Percentiles rank a stretch among this genome's conserved stretches.
Evolutionary conservation across 192 early-diverging fungal species (phyloP).

Genomic region (Entomortierella chlamydospora): DNA sequence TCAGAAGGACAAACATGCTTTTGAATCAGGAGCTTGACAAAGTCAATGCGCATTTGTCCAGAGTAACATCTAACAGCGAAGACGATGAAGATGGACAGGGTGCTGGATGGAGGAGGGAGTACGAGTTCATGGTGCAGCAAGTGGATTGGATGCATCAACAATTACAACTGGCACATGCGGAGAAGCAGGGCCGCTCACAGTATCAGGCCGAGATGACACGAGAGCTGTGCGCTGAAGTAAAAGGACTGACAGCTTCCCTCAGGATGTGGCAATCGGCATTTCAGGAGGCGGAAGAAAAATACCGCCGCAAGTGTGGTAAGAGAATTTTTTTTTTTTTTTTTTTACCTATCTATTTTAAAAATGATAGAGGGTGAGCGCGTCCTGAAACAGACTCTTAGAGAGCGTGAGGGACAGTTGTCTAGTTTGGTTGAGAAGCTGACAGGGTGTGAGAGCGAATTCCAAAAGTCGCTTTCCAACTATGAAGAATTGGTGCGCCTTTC

Average conservation of each 20-base stretch:
- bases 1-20: slow-evolving; percentile 30
- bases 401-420: slow-evolving; percentile 39
- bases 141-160: slow-evolving; percentile 46
- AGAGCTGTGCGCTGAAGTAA: slow-evolving; percentile 35
- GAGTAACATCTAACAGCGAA: slow-evolving; percentile 5
- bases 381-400: slow-evolving; percentile 39
- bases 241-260: slow-evolving; percentile 25
- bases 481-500: slow-evolving; percentile 26
- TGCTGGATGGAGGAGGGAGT: slow-evolving; percentile 28
- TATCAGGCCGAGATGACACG: slow-evolving; percentile 29
- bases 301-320: slow-evolving; percentile 48
- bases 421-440: slow-evolving; percentile 33
- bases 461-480: slow-evolving; percentile 35
- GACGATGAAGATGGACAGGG: slow-evolving; percentile 4
- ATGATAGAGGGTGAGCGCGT: slow-evolving; percentile 28
- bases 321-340: not conserved
- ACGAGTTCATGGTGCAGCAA: slow-evolving; percentile 49
- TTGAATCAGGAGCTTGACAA: slow-evolving; percentile 43
- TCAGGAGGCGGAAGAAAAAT: slow-evolving; percentile 32
- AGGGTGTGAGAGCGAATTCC: slow-evolving; percentile 29
- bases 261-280: slow-evolving; percentile 40
- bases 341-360: not conserved
- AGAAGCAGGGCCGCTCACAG: not conserved
- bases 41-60: slow-evolving; percentile 12
- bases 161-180: slow-evolving; percentile 28